A percentile compares a stretch with the other conserved stretches of the same genome.
phyloP scores from a whole-genome alignment of 2,329 filamentous ascomycete genomes.

The Pleomassaria siparia region DNA sequence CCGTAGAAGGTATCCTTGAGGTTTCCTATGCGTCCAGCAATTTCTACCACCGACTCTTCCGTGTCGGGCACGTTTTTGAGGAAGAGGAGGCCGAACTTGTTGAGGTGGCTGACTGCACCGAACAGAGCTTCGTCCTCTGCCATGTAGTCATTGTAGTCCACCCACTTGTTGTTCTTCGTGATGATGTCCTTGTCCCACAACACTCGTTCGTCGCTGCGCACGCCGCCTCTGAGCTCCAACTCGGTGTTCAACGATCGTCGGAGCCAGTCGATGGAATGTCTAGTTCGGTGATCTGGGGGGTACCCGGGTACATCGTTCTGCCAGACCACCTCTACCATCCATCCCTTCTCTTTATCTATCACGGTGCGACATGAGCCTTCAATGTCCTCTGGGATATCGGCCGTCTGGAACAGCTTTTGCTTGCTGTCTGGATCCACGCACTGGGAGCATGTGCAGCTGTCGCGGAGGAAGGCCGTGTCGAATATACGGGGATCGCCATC shows the following conservation, averaged over 20 bases:
- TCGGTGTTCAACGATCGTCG: constrained; percentile 34
- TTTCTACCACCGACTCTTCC: constrained; percentile 64
- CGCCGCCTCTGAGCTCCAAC: constrained; percentile 29
- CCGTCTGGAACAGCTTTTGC: constrained; percentile 66
- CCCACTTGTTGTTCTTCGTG: constrained; percentile 54
- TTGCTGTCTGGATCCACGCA: constrained; percentile 62
- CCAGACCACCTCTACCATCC: constrained; percentile 63
- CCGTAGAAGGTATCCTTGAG: constrained; percentile 91
- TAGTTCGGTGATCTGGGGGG: constrained; percentile 45
- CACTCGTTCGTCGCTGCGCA: constrained; percentile 43
- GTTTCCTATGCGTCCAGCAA: constrained; percentile 73
- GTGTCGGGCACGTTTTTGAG: constrained; percentile 71
- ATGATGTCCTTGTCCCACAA: constrained; percentile 53
- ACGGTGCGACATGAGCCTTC: constrained; percentile 39
- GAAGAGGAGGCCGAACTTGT: constrained; percentile 72
- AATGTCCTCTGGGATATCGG: constrained; percentile 59
- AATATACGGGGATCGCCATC: constrained; percentile 33
- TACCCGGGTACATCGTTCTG: constrained; percentile 54
- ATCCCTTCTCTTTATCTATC: constrained; percentile 43
- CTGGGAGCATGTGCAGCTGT: constrained; percentile 58
- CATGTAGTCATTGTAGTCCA: constrained; percentile 75
- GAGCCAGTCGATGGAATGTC: constrained; percentile 39
- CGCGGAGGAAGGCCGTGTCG: constrained; percentile 51
- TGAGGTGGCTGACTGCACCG: constrained; percentile 63
- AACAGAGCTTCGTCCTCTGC: constrained; percentile 58